These are phyloP conservation scores for Pseudogymnoascus pannorum DNA, from an alignment of 2,329 filamentous ascomycete species.

Conservation along the genomic window DNA sequence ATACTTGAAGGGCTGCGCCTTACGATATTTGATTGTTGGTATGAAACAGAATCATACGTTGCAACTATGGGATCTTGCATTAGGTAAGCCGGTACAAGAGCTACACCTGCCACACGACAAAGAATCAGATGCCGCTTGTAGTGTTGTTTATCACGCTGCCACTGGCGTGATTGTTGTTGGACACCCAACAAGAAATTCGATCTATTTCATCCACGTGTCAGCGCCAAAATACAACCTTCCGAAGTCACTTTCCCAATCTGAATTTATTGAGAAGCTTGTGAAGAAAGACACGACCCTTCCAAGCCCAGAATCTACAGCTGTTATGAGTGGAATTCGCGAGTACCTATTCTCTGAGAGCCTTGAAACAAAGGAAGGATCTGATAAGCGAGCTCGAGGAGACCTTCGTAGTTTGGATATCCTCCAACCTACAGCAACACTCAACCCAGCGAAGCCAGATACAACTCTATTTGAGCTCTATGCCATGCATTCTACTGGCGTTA, in stretches of 20 bases:
- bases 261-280: conserved; percentile 73
- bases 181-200: conserved; percentile 91
- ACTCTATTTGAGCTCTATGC: conserved; percentile 90
- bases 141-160: conserved; percentile 84
- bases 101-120: conserved; percentile 93
- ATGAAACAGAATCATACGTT: conserved; percentile 99
- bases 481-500: conserved; percentile 97
- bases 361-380: conserved; percentile 7
- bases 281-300: conserved; percentile 66
- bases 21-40: conserved; percentile 92
- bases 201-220: conserved; percentile 94
- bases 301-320: conserved; percentile 87
- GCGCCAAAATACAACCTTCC: conserved; percentile 84
- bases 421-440: conserved; percentile 56
- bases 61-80: conserved; percentile 94
- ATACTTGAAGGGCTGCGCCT: conserved; percentile 79
- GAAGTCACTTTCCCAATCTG: conserved; percentile 74
- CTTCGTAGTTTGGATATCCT: conserved; percentile 88
- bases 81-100: conserved; percentile 93
- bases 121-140: conserved; percentile 96
- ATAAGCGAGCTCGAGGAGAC: conserved; percentile 58
- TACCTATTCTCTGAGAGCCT: conserved; percentile 63
- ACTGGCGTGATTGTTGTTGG: conserved; percentile 93
- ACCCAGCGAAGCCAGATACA: conserved; percentile 59
- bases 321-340: conserved; percentile 93